phyloP scores from a whole-genome alignment of 768 basidiomycete species.

The Amanita polypyramis region DNA sequence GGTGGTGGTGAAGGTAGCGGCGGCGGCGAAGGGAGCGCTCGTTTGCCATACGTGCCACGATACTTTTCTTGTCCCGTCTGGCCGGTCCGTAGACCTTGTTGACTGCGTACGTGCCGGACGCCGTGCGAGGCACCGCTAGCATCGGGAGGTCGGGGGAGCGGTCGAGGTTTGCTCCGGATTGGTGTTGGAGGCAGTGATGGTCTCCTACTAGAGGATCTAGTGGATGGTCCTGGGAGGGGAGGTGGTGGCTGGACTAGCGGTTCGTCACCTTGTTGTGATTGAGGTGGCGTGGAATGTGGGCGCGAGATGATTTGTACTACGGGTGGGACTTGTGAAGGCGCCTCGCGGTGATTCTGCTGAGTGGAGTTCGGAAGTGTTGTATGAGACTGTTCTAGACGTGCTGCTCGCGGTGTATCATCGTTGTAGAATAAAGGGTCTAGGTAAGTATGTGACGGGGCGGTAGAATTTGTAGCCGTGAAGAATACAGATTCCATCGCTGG shows the following conservation, averaged over 20 bases:
- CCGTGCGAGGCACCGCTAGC: neutral
- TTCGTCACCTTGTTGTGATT: conserved; percentile 1
- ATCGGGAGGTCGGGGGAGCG: conserved; percentile 1
- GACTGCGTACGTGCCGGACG: neutral
- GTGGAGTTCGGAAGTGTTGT: neutral
- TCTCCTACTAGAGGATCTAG: neutral
- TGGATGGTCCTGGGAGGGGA: neutral
- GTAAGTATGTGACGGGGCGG: conserved; percentile 35
- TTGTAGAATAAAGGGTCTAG: conserved; percentile 31
- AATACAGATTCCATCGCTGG: conserved; percentile 40
- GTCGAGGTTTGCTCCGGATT: neutral
- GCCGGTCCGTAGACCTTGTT: neutral
- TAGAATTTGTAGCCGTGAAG: conserved; percentile 28
- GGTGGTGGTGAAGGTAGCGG: neutral
- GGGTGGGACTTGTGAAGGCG: neutral
- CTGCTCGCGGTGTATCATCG: conserved; percentile 22
- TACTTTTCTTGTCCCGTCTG: conserved; percentile 9
- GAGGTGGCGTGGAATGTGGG: conserved; percentile 17
- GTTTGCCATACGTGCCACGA: conserved; percentile 18
- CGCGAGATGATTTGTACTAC: conserved; percentile 5
- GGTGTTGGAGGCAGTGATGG: neutral
- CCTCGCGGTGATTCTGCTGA: too few species aligned
- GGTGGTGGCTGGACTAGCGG: neutral
- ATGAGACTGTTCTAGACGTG: conserved; percentile 26
- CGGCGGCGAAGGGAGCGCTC: neutral